phyloP scores from a whole-genome alignment of 1,284 basidiomycete species.

The Athelia psychrophila region DNA sequence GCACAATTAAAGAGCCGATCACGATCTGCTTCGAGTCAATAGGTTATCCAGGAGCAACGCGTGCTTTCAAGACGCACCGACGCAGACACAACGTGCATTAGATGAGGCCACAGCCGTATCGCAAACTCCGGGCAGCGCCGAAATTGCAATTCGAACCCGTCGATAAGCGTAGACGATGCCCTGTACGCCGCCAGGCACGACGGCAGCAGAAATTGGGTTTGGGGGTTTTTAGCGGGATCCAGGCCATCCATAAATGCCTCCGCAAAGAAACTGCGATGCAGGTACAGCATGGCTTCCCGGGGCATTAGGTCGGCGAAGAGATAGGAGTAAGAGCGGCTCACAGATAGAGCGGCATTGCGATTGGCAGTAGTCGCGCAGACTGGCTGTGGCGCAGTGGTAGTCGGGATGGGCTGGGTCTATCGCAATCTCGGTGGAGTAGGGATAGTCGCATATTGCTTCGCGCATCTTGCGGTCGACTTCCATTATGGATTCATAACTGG shows the following conservation, averaged over 20 bases:
- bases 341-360: neutral
- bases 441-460: neutral
- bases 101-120: neutral
- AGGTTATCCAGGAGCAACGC: neutral
- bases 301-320: no score
- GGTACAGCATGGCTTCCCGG: neutral
- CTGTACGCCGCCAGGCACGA: no score
- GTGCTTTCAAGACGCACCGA: neutral
- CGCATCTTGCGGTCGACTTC: conserved; percentile 11
- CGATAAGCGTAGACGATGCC: neutral
- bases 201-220: neutral
- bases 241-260: neutral
- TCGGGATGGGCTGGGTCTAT: neutral
- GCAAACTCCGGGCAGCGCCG: neutral
- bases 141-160: neutral
- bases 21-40: neutral
- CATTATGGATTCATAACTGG: conserved; percentile 8
- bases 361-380: neutral
- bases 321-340: neutral
- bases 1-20: neutral
- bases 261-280: conserved; percentile 5
- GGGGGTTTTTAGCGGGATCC: neutral
- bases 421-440: neutral
- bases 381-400: neutral
- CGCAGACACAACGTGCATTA: neutral